Conservation (phyloP, 495 filamentous ascomycete species). For the Trichoderma erinaceum region DNA sequence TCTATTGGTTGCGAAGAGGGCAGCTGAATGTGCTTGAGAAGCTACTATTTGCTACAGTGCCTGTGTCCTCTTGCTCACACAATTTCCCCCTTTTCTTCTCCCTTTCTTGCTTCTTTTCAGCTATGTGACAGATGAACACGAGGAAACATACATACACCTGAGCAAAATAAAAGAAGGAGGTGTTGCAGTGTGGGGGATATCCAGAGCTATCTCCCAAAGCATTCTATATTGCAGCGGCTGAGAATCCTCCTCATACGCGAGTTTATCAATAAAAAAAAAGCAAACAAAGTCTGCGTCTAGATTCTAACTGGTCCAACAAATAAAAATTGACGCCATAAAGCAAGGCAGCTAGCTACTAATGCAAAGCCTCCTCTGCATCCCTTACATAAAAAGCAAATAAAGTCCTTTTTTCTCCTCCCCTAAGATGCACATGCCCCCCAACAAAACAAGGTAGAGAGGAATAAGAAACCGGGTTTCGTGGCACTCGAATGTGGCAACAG, state of each 20-base stretch:
- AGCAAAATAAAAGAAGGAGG: neutral
- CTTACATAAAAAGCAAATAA: neutral
- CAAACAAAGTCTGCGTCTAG: slow-evolving; percentile 2
- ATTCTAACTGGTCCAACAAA: slow-evolving; percentile 5
- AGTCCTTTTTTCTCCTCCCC: neutral
- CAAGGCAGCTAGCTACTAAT: neutral
- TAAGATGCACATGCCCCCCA: neutral
- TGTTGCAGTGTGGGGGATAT: neutral
- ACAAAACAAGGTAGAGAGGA: neutral
- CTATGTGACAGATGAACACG: neutral
- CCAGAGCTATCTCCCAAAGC: neutral
- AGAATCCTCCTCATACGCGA: neutral
- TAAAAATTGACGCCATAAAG: neutral
- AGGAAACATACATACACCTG: neutral
- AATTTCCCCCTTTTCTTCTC: neutral
- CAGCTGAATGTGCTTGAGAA: neutral
- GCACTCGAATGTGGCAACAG: too few species aligned
- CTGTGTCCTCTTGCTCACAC: neutral
- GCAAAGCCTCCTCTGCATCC: neutral
- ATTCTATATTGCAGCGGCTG: slow-evolving; percentile 1
- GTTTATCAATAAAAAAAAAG: neutral
- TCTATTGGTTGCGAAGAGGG: neutral
- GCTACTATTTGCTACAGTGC: neutral
- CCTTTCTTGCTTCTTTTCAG: neutral
- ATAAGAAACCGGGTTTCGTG: neutral